phyloP scores from a whole-genome alignment of 208 protist genomes.

The Tritrichomonas foetus region DNA sequence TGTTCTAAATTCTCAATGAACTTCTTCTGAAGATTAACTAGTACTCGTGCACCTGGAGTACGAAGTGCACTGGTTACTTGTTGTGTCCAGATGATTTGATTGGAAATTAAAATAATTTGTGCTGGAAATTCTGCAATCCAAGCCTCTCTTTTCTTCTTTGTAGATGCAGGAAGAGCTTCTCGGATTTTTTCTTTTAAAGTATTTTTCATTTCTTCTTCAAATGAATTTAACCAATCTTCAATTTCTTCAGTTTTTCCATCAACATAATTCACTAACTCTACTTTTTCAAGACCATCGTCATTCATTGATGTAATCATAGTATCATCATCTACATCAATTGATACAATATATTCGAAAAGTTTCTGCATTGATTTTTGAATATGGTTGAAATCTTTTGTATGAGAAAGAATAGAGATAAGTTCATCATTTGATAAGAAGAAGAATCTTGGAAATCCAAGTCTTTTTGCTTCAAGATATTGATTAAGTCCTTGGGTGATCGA shows the following conservation, averaged over 20 bases:
- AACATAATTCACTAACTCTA: constrained; percentile 47
- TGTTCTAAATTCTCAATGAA: constrained; percentile 49
- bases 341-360: constrained; percentile 84
- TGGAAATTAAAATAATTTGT: constrained; percentile 78
- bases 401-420: constrained; percentile 90
- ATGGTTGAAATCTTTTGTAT: constrained; percentile 83
- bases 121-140: constrained; percentile 82
- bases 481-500: constrained; percentile 72
- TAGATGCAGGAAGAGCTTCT: constrained; percentile 20
- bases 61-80: constrained; percentile 74
- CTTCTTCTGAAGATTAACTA: constrained; percentile 44
- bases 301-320: constrained; percentile 65
- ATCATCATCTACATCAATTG: constrained; percentile 64
- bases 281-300: constrained; percentile 53
- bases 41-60: neutral
- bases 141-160: constrained; percentile 64
- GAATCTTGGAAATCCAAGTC: constrained; percentile 69
- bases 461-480: constrained; percentile 76
- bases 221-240: constrained; percentile 89
- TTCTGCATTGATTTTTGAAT: constrained; percentile 92
- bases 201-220: constrained; percentile 66
- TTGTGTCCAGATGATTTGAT: constrained; percentile 81
- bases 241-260: constrained; percentile 67
- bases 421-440: constrained; percentile 91
- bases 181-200: constrained; percentile 39